phyloP scores from a whole-genome alignment of 2,329 filamentous ascomycete genomes.

The Xylariaceae sp. region DNA sequence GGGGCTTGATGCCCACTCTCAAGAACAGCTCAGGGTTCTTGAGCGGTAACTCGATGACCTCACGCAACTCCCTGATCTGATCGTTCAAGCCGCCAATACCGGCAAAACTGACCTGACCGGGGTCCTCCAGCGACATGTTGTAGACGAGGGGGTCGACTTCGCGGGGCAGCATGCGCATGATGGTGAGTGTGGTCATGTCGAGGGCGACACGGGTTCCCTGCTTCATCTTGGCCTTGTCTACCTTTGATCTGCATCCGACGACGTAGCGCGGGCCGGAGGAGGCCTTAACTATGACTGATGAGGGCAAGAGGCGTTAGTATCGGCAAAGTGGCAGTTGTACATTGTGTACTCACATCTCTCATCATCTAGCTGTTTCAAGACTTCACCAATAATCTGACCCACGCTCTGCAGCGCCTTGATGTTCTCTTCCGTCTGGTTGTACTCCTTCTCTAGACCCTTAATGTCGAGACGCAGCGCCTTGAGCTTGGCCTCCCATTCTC shows the following conservation, averaged over 20 bases:
- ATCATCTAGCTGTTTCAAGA: conserved; percentile 97
- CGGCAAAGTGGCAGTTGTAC: neutral
- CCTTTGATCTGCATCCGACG: conserved; percentile 96
- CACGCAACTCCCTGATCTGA: conserved; percentile 93
- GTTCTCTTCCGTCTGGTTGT: conserved; percentile 96
- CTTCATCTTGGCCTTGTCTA: conserved; percentile 96
- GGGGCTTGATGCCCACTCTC: conserved; percentile 96
- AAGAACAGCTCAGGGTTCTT: conserved; percentile 99
- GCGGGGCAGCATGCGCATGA: conserved; percentile 98
- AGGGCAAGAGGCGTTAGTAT: conserved; percentile 6
- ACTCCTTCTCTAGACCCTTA: conserved; percentile 91
- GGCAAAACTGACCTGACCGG: conserved; percentile 94
- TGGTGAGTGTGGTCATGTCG: conserved; percentile 98
- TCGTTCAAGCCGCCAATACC: conserved; percentile 98
- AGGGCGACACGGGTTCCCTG: conserved; percentile 96
- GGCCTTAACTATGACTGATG: conserved; percentile 91
- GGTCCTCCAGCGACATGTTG: conserved; percentile 99
- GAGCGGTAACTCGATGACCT: conserved; percentile 95
- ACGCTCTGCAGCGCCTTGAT: conserved; percentile 99
- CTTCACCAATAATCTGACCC: conserved; percentile 98
- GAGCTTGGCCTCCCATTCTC: conserved; percentile 98
- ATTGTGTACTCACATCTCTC: conserved; percentile 76
- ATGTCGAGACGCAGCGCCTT: conserved; percentile 93
- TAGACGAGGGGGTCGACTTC: conserved; percentile 98
- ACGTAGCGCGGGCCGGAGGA: conserved; percentile 97